Evolutionary conservation across 805 yeast genomes (phyloP).

Genomic region (Ogataea zsoltii): DNA sequence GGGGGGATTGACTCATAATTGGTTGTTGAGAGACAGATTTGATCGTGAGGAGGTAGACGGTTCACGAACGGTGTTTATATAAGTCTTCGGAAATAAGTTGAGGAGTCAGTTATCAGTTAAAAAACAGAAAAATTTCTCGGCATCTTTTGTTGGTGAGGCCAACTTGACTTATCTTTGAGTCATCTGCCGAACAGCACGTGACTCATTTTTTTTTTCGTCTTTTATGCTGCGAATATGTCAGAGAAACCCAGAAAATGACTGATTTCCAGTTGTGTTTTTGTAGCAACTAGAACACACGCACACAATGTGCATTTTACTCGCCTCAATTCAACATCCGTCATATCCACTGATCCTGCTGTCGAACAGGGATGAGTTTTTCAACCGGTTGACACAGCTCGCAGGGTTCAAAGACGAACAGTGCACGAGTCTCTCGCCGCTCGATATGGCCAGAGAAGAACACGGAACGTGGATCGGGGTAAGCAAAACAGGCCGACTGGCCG

Average conservation of each 20-base stretch:
- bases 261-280: too few species aligned
- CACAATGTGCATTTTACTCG: slow-evolving; percentile 75
- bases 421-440: slow-evolving; percentile 64
- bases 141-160: too few species aligned
- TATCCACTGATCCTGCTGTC: slow-evolving; percentile 77
- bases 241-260: too few species aligned
- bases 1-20: slow-evolving; percentile 5
- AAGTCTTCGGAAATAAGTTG: too few species aligned
- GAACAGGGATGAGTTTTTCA: slow-evolving; percentile 84
- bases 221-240: too few species aligned
- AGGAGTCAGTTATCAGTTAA: too few species aligned
- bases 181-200: too few species aligned
- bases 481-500: slow-evolving; percentile 59
- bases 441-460: slow-evolving; percentile 66
- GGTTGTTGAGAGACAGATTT: not conserved
- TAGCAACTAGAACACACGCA: not conserved
- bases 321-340: slow-evolving; percentile 67
- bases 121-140: too few species aligned
- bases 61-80: too few species aligned
- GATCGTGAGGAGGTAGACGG: too few species aligned
- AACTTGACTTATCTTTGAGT: too few species aligned
- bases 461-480: slow-evolving; percentile 91
- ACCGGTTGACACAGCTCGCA: slow-evolving; percentile 69
- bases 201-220: too few species aligned
- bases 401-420: slow-evolving; percentile 29